These are phyloP conservation scores for Linnemannia hyalina DNA, from an alignment of 192 early-diverging fungal species.

Conservation along the genomic window DNA sequence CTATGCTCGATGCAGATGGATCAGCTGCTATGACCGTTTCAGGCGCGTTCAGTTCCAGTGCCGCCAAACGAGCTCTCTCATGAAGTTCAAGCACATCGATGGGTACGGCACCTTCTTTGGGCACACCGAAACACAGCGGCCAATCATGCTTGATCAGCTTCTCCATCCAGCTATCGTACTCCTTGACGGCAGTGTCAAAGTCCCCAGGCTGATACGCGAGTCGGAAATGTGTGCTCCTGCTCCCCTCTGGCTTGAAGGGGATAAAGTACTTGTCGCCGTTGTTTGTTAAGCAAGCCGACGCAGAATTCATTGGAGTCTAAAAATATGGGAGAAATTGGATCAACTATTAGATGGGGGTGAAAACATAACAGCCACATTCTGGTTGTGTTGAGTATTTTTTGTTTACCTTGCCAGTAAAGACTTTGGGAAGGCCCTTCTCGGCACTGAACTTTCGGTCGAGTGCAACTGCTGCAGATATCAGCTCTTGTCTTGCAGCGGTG, in stretches of 20 bases:
- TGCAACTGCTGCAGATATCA: conserved; percentile 80
- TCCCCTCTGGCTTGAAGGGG: conserved; percentile 76
- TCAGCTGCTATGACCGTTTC: background rate
- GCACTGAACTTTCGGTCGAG: conserved; percentile 82
- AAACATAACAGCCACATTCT: background rate
- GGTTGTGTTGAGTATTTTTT: too few species aligned
- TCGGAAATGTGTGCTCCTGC: conserved; percentile 78
- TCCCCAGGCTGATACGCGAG: conserved; percentile 87
- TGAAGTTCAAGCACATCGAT: conserved; percentile 45
- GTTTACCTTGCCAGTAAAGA: conserved; percentile 88
- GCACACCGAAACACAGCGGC: conserved; percentile 86
- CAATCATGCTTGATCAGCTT: conserved; percentile 83
- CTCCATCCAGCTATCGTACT: conserved; percentile 84
- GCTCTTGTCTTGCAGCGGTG: conserved; percentile 75
- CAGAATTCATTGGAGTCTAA: conserved; percentile 84
- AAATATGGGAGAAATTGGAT: background rate
- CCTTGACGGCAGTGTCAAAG: conserved; percentile 77
- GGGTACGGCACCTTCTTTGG: conserved; percentile 58
- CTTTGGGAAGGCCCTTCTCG: conserved; percentile 78
- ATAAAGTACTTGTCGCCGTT: conserved; percentile 84
- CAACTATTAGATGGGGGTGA: background rate
- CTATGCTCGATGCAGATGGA: background rate
- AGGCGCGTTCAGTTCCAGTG: conserved; percentile 1
- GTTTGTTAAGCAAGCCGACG: conserved; percentile 80
- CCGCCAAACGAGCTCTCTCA: conserved; percentile 13